Conservation (phyloP, 495 filamentous ascomycete genomes). For the Halenospora varia region DNA sequence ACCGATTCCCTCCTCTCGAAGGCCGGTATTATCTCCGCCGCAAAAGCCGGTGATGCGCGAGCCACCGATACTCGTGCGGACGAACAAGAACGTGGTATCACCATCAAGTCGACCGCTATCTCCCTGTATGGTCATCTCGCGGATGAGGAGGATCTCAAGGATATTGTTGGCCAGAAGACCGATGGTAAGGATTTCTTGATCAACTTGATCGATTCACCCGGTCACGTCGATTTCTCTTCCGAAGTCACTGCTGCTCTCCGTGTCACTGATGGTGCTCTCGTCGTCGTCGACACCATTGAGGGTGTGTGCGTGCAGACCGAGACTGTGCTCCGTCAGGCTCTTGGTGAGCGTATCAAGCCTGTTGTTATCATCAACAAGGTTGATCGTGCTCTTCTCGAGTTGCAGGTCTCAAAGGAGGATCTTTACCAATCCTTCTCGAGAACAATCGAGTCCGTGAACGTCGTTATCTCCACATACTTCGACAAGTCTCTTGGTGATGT, state of each 20-base stretch:
- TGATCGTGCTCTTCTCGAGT: slow-evolving; percentile 96
- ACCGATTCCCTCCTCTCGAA: slow-evolving; percentile 98
- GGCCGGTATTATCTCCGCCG: slow-evolving; percentile 98
- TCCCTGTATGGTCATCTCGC: slow-evolving; percentile 87
- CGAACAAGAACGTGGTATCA: slow-evolving; percentile 99
- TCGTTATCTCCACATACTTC: slow-evolving; percentile 97
- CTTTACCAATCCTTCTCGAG: slow-evolving; percentile 99
- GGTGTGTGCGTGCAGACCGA: slow-evolving; percentile 99
- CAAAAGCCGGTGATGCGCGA: slow-evolving; percentile 92
- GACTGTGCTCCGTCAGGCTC: slow-evolving; percentile 98
- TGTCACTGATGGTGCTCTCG: slow-evolving; percentile 98
- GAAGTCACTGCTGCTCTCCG: slow-evolving; percentile 99
- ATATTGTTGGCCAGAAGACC: slow-evolving; percentile 79
- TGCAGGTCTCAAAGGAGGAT: slow-evolving; percentile 97
- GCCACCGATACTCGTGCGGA: slow-evolving; percentile 97
- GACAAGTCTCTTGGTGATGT: slow-evolving; percentile 97
- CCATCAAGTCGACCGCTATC: slow-evolving; percentile 99
- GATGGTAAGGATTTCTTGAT: slow-evolving; percentile 96
- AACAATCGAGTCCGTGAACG: slow-evolving; percentile 99
- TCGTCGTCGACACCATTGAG: slow-evolving; percentile 99
- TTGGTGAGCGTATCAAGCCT: slow-evolving; percentile 99
- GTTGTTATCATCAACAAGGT: slow-evolving; percentile 99
- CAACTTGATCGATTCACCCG: slow-evolving; percentile 99
- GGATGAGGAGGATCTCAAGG: slow-evolving; percentile 86
- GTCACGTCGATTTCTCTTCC: slow-evolving; percentile 99